Evolutionary conservation across 371 early-diverging fungal species (phyloP), one percentile per base, ranked within the genome.

Genomic region (Rhizopus stolonifer): DNA sequence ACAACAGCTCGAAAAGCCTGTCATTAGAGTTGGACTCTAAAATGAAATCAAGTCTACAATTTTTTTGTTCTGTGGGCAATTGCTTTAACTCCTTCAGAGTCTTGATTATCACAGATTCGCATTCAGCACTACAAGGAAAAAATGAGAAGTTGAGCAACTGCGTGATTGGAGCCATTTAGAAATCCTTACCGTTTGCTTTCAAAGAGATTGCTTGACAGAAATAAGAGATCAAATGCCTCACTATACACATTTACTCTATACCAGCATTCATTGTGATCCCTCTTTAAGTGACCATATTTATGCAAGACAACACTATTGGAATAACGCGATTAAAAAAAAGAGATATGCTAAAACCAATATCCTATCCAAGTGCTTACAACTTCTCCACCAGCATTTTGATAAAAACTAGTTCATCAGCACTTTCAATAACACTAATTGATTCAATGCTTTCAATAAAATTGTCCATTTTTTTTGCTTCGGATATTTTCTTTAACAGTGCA

Each of bases 91-190:
- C 39, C 50, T 38, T 49, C 26, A 49, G 39, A 24, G 50, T 49
- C 50, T 49, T 49, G 39, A 49, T 17, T 49, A 49, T 49, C 26
- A 39, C 39, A 39, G 50, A 49, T 49, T 49, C 29, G 26, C 50
- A 49, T 39, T 39, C 50, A 39, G 39, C 50, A 49, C 50, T 49
- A 49, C 39, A 49, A 49, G 39, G 39, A 49, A 49, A 39, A 49
- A 39, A 49, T 49, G 50, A 49, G 25, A 49, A 49, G 50, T 24
- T 49, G 21, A 49, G 36, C 36, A 49, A 49, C 49, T 36, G 49
- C 49, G 36, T 49, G 26, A 39, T 38, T 18, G 13, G 50, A 49
- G 40, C 25, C 22, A 49, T 39, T 39, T 48, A 48, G 18, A 39
- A 49, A 39, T 49, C 40, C 50, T 49, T 39, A 49, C 39, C 50